Percentiles rank a stretch among this genome's conserved stretches.
These are phyloP conservation scores for Candida andamanensis DNA, from an alignment of 805 yeast genomes.

Conservation along the genomic window DNA sequence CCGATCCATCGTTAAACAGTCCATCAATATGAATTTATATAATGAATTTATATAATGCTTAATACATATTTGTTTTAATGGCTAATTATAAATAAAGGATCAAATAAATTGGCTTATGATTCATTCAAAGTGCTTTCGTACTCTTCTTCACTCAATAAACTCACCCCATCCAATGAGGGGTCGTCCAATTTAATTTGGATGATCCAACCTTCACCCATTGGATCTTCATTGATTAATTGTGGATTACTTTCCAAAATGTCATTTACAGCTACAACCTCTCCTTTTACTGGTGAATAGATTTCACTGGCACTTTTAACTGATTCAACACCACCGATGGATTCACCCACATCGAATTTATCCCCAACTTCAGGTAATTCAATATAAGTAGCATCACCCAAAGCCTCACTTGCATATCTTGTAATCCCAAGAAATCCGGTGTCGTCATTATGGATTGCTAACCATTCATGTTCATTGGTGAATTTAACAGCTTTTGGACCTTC, in stretches of 20 bases:
- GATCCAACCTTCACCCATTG: conserved; percentile 93
- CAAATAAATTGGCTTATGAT: too few species aligned
- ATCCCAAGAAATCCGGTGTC: conserved; percentile 84
- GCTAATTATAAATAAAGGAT: too few species aligned
- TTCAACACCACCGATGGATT: conserved; percentile 88
- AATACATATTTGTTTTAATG: too few species aligned
- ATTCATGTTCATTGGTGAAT: conserved; percentile 90
- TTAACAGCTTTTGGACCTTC: conserved; percentile 47
- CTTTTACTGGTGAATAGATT: conserved; percentile 81
- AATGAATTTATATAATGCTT: too few species aligned
- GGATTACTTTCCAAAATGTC: conserved; percentile 63
- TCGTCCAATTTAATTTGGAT: conserved; percentile 62
- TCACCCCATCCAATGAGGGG: conserved; percentile 34
- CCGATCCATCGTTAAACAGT: too few species aligned
- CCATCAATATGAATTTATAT: too few species aligned
- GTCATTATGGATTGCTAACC: conserved; percentile 84
- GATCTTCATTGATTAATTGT: conserved; percentile 76
- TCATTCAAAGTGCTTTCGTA: conserved; percentile 52
- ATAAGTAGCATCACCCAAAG: conserved; percentile 94
- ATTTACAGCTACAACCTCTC: conserved; percentile 72
- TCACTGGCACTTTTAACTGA: conserved; percentile 93
- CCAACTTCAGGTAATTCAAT: conserved; percentile 84
- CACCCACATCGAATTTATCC: conserved; percentile 60
- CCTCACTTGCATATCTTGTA: conserved; percentile 91
- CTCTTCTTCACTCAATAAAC: conserved; percentile 48